phyloP scores from a whole-genome alignment of 2,329 filamentous ascomycete genomes.

The Neofusicoccum umdonicola region DNA sequence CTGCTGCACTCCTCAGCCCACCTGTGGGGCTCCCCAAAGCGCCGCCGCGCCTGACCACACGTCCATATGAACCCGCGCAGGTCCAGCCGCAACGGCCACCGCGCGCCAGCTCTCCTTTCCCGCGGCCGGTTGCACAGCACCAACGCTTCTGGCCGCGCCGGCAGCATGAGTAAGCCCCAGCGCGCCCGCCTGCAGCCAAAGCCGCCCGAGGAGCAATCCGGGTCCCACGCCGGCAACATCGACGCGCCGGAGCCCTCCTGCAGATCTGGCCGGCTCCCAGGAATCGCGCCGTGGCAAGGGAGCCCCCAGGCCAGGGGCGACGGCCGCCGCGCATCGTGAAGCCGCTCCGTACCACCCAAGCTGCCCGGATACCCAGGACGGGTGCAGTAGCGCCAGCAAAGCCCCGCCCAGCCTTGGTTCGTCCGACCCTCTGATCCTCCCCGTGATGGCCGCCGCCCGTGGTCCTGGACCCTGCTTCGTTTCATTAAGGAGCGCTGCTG shows the following conservation, averaged over 20 bases:
- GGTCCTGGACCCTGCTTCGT: neutral
- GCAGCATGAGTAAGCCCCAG: neutral
- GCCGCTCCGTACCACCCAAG: neutral
- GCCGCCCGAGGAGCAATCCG: neutral
- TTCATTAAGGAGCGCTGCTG: neutral
- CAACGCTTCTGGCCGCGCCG: neutral
- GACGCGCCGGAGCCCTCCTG: neutral
- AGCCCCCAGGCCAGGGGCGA: neutral
- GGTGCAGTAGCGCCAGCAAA: neutral
- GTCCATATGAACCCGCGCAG: neutral
- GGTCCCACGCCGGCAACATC: neutral
- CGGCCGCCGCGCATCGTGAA: neutral
- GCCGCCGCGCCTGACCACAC: no score
- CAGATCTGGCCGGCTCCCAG: neutral
- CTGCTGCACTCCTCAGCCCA: conserved; percentile 7
- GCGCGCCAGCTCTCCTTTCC: neutral
- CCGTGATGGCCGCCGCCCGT: neutral
- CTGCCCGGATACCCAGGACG: conserved; percentile 2
- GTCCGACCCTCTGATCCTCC: neutral
- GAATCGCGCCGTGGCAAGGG: neutral
- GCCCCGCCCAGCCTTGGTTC: neutral
- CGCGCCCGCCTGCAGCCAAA: no score
- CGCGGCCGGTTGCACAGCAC: neutral
- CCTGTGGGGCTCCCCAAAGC: neutral
- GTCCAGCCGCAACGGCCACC: neutral